A percentile compares a stretch with the other conserved stretches of the same genome.
These are phyloP conservation scores for Scedosporium minutisporum DNA, from an alignment of 2,329 filamentous ascomycete genomes.

Conservation along the genomic window DNA sequence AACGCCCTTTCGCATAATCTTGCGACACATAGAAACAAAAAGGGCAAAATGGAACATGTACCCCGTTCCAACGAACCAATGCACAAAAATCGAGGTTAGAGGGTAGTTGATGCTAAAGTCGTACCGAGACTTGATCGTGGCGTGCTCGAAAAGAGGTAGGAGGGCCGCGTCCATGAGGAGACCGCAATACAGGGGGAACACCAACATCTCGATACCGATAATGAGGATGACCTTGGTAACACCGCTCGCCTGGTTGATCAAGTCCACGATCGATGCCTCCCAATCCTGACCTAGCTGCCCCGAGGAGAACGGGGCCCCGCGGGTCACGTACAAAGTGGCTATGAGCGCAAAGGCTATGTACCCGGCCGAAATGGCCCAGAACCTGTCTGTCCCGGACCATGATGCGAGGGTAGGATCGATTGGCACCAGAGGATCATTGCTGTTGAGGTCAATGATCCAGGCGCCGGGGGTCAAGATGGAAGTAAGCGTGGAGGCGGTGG, in stretches of 20 bases:
- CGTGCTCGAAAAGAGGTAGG: slow-evolving; percentile 76
- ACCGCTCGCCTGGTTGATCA: slow-evolving; percentile 84
- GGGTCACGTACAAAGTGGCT: slow-evolving; percentile 70
- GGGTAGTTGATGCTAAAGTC: slow-evolving; percentile 71
- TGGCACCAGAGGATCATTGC: slow-evolving; percentile 24
- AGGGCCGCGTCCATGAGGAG: slow-evolving; percentile 81
- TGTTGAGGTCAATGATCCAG: slow-evolving; percentile 49
- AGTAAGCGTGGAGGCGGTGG: slow-evolving; percentile 4
- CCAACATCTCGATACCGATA: slow-evolving; percentile 97
- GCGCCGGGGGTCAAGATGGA: slow-evolving; percentile 36
- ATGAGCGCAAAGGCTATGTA: slow-evolving; percentile 68
- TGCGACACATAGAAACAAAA: slow-evolving; percentile 97
- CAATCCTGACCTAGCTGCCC: slow-evolving; percentile 46
- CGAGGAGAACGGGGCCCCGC: slow-evolving; percentile 58
- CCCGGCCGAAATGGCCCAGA: slow-evolving; percentile 67
- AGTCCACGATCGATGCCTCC: slow-evolving; percentile 73
- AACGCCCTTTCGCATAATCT: slow-evolving; percentile 91
- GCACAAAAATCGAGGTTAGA: slow-evolving; percentile 85
- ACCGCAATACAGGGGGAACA: slow-evolving; percentile 93
- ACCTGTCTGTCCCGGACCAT: slow-evolving; percentile 57
- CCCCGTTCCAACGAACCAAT: slow-evolving; percentile 97
- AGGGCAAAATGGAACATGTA: slow-evolving; percentile 99
- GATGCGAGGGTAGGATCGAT: slow-evolving; percentile 52
- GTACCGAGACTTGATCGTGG: slow-evolving; percentile 67
- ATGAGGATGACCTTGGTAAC: slow-evolving; percentile 97